Evolutionary conservation across 2,329 filamentous ascomycete genomes (phyloP), one percentile per base, ranked within the genome.

Genomic region (Emmonsia crescens): DNA sequence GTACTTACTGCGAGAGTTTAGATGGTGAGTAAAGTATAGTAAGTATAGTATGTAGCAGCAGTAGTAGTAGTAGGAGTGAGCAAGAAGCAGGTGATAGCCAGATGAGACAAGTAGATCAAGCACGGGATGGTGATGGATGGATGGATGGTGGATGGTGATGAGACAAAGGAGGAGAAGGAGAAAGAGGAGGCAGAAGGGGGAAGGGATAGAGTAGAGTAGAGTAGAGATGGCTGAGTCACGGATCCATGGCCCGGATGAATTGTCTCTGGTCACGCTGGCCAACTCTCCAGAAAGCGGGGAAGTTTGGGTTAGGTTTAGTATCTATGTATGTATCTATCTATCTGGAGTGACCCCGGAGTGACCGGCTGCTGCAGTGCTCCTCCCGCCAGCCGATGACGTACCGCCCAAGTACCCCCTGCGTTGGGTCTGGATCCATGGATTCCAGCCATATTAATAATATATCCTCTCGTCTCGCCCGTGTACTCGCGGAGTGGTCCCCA

Each of bases 201-300:
- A 5, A 31, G 29, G 27, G n/a, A 36, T n/a, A 21, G 5, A 3
- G 6, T 19, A 9, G 5, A 38, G 36, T 19, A 21, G 33, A 49
- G 33, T n/a, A 52, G 48, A 21, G n/a, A n/a, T n/a, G n/a, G n/a
- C n/a, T n/a, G n/a, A n/a, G n/a, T n/a, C n/a, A n/a, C n/a, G n/a
- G n/a, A n/a, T n/a, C n/a, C n/a, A n/a, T n/a, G n/a, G n/a, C n/a
- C n/a, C n/a, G n/a, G n/a, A n/a, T n/a, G n/a, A n/a, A n/a, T n/a
- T n/a, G n/a, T n/a, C n/a, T n/a, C n/a, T 55, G 29, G 33, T 40
- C 36, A 33, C 44, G 19, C 33, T n/a, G 40, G n/a, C n/a, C n/a
- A n/a, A n/a, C n/a, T n/a, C n/a, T n/a, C 33, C 31, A 44, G 61
- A 62, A 63, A 62, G 61, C 61, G 63, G 63, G 63, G 63, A 61